These are phyloP conservation scores for Sphaerulina populicola DNA, from an alignment of 2,329 filamentous ascomycete species.

Conservation along the genomic window DNA sequence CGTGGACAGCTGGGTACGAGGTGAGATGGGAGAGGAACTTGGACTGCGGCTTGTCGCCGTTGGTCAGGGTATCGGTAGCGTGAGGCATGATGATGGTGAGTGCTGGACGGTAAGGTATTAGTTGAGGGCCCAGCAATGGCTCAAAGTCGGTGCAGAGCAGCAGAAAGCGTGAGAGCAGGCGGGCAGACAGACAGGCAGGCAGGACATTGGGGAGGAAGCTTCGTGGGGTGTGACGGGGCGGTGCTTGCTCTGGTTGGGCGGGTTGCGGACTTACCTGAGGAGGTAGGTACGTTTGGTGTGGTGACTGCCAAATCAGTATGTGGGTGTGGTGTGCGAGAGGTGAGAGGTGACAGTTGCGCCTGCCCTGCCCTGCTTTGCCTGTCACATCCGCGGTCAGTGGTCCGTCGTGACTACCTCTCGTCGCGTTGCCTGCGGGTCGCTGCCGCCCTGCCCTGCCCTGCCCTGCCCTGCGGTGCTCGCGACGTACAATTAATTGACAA, in stretches of 20 bases:
- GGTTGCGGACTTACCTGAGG: not conserved
- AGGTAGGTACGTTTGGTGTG: too few relatives aligned
- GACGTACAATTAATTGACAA: not conserved
- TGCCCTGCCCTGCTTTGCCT: not conserved
- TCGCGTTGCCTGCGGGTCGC: not conserved
- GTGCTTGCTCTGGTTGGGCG: not conserved
- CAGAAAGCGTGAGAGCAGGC: not conserved
- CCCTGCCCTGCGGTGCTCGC: not conserved
- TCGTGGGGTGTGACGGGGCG: not conserved
- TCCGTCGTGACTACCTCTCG: not conserved
- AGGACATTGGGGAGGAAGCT: not conserved
- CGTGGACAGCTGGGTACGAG: conserved; percentile 74
- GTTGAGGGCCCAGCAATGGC: not conserved
- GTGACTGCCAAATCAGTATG: too few relatives aligned
- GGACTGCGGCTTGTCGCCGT: conserved; percentile 44
- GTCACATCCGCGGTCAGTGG: not conserved
- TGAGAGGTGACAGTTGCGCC: too few relatives aligned
- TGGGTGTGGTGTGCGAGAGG: too few relatives aligned
- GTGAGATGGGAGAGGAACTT: conserved; percentile 56
- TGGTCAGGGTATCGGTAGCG: conserved; percentile 41
- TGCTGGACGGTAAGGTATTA: not conserved
- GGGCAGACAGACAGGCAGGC: too few relatives aligned
- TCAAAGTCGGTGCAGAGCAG: not conserved
- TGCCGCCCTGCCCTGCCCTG: not conserved
- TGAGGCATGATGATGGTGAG: conserved; percentile 39